Percentiles rank a stretch among this genome's conserved stretches.
These are phyloP conservation scores for maize (Zea mays) DNA, from an alignment of 176 grass and related monocot genomes.

Conservation along the genomic window DNA sequence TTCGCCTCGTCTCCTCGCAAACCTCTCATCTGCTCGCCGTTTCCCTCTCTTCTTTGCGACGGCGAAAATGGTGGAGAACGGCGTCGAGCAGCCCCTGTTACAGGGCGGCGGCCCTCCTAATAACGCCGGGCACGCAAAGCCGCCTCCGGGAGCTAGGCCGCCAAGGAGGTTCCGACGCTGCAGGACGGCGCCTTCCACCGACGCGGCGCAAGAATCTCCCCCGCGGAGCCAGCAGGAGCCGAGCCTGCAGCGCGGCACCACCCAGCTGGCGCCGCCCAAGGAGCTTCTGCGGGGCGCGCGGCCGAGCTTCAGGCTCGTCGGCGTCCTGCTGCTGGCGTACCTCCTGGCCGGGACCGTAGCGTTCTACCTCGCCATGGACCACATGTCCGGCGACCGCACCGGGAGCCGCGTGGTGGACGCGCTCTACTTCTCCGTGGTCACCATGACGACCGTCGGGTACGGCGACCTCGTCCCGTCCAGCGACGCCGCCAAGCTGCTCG, in stretches of 20 bases:
- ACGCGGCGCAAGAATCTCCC: neutral
- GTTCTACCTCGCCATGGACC: constrained; percentile 51
- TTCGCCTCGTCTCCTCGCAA: neutral
- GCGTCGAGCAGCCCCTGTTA: neutral
- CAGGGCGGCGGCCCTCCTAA: neutral
- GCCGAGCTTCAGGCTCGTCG: constrained; percentile 49
- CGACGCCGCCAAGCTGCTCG: constrained; percentile 46
- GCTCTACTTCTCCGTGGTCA: constrained; percentile 74
- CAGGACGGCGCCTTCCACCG: constrained; percentile 36
- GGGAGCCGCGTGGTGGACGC: constrained; percentile 34
- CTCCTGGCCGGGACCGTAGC: constrained; percentile 45
- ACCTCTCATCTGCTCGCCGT: neutral
- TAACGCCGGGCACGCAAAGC: neutral
- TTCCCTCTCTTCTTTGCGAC: neutral
- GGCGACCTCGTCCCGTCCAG: constrained; percentile 58
- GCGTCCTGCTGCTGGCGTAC: constrained; percentile 51
- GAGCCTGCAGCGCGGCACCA: neutral
- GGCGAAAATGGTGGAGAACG: neutral
- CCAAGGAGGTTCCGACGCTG: constrained; percentile 39
- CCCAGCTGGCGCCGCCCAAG: neutral
- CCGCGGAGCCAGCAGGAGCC: neutral
- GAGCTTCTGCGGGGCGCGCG: neutral
- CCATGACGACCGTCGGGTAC: constrained; percentile 57
- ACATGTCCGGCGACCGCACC: constrained; percentile 48
- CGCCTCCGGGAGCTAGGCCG: neutral